Percentiles rank a stretch among this genome's conserved stretches.
Conservation (phyloP, 352 stramenopile genomes). For the Pythium oligandrum region DNA sequence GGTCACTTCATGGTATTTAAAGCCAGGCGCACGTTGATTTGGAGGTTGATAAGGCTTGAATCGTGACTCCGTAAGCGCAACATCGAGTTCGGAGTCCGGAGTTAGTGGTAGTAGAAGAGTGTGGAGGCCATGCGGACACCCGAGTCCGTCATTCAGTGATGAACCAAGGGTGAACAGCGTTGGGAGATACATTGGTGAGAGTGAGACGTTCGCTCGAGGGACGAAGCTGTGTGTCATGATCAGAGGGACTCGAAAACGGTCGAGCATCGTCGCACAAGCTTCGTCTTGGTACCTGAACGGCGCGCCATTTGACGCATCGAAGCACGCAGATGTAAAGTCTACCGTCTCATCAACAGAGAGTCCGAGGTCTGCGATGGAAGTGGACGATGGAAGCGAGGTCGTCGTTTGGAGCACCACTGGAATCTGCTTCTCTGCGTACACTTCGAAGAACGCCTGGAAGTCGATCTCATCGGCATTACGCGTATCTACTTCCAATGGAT, state of each 20-base stretch:
- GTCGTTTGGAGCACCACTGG: slow-evolving; percentile 32
- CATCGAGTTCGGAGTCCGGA: not conserved
- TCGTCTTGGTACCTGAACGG: slow-evolving; percentile 23
- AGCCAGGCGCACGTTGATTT: not conserved
- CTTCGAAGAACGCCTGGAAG: slow-evolving; percentile 66
- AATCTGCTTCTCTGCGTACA: slow-evolving; percentile 27
- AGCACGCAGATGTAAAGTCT: slow-evolving; percentile 22
- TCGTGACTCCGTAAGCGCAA: not conserved
- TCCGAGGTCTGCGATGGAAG: not conserved
- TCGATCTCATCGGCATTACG: slow-evolving; percentile 20
- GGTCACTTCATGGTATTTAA: not conserved
- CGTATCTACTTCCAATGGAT: slow-evolving; percentile 10
- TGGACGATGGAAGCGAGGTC: not conserved
- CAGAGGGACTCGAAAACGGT: slow-evolving; percentile 46
- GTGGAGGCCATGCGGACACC: slow-evolving; percentile 65
- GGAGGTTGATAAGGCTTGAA: not conserved
- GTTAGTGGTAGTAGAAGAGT: slow-evolving; percentile 26
- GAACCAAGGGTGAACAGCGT: slow-evolving; percentile 11
- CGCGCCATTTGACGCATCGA: slow-evolving; percentile 3
- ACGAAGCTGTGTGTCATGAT: slow-evolving; percentile 67
- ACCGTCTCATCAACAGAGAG: slow-evolving; percentile 2
- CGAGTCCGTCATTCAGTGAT: slow-evolving; percentile 7
- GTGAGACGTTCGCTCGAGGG: slow-evolving; percentile 41
- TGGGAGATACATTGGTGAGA: slow-evolving; percentile 24
- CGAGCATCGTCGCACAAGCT: slow-evolving; percentile 29